These are phyloP conservation scores for Elaeis guineensis DNA, from an alignment of 176 grass and related monocot species.

Conservation along the genomic window DNA sequence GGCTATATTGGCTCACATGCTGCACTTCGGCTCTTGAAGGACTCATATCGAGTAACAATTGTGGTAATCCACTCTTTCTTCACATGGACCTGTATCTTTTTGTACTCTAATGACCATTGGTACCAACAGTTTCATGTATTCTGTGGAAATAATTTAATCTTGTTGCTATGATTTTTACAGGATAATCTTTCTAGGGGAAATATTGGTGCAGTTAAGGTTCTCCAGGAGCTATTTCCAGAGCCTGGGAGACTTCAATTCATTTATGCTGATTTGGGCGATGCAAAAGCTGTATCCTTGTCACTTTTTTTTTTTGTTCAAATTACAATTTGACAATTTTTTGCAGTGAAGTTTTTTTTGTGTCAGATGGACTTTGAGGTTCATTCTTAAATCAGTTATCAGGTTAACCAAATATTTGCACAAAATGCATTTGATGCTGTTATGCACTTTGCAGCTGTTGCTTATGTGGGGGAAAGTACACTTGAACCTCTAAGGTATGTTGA, in stretches of 20 bases:
- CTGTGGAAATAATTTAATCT: neutral
- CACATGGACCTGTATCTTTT: neutral
- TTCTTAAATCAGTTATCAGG: slow-evolving; percentile 35
- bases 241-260: slow-evolving; percentile 97
- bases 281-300: slow-evolving; percentile 74
- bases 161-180: slow-evolving; percentile 22
- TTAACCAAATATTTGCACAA: slow-evolving; percentile 85
- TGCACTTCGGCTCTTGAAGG: slow-evolving; percentile 79
- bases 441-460: slow-evolving; percentile 98
- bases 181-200: slow-evolving; percentile 99
- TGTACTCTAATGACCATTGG: neutral
- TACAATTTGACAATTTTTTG: neutral
- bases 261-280: slow-evolving; percentile 87
- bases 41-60: slow-evolving; percentile 90
- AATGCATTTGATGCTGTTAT: slow-evolving; percentile 96
- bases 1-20: slow-evolving; percentile 94
- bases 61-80: slow-evolving; percentile 55
- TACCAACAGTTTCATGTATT: neutral
- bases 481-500: slow-evolving; percentile 12
- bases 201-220: slow-evolving; percentile 72
- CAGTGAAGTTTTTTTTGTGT: neutral
- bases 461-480: slow-evolving; percentile 93
- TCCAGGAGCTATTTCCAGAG: slow-evolving; percentile 68
- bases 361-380: neutral
- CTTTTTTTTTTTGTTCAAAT: neutral